Base-by-base conservation (phyloP, 208 protist species). In the Acanthamoeba polyphaga region DNA sequence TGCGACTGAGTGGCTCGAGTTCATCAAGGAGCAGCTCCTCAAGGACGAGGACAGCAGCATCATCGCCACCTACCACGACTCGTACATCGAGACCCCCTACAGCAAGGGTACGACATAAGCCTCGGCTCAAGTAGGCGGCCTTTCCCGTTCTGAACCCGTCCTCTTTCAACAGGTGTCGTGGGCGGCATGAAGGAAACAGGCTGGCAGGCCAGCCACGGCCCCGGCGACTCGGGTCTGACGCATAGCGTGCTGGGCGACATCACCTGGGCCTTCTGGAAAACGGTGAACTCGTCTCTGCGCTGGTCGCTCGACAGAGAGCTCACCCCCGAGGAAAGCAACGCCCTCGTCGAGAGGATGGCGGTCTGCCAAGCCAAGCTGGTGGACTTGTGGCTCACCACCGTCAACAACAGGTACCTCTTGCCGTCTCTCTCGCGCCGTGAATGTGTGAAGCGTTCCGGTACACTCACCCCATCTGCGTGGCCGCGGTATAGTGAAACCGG, bases 191-290 rank as follows among this genome's bases (percentile, higher is more conserved):
- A 92, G 87, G 87, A 92, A 51, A 74, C 62, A 19, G 87, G 87
- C 53, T 92, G 87, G 87, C 87, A 92, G 49, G 87, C 87, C 32
- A 92, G 87, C 87, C 87, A 92, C 62, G 87, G 87, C 17, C 87
- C 87, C 15, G 87, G 87, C 87, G 87, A 34, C 43, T 60, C 43
- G 27, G 87, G 87, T 38, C 64, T 92, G 17, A 92, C 53, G 19
- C 64, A 74, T 10, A 19, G 27, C 64, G 87, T 92, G 24, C 87
- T 92, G 24, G 87, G 60, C 62, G 87, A 92, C 87, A 92, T 92
- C 87, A 58, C 60, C 5, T 92, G 87, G 87, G 53, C 87, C 32
- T 92, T 94, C 68, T 94, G 90, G 90, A 94, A 94, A 66, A 94
- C 43, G 13, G 34, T 94, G 8, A 82, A 46, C 27, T 94, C 90